A percentile compares a stretch with the other conserved stretches of the same genome.
Evolutionary conservation across 371 early-diverging fungal species (phyloP).

Genomic region (Mortierella sp.): DNA sequence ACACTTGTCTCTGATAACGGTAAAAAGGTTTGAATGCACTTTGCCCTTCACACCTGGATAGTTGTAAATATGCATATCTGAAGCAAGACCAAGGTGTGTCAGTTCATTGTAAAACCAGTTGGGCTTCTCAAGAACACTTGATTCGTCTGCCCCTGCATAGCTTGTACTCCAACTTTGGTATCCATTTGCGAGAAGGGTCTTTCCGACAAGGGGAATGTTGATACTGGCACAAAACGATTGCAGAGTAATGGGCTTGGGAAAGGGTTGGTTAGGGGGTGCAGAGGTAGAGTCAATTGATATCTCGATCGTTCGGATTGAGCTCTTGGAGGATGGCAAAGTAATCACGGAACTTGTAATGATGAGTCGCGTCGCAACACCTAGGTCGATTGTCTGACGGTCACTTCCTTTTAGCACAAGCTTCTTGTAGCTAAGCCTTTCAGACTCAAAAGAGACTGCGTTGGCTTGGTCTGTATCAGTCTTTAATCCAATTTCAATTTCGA

Average conservation of each 20-base stretch:
- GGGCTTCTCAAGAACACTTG: slow-evolving; percentile 36
- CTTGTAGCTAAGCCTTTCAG: background rate
- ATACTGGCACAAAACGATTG: slow-evolving; percentile 25
- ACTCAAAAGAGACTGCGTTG: background rate
- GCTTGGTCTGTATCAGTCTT: background rate
- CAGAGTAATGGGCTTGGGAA: slow-evolving; percentile 1
- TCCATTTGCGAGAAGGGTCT: slow-evolving; percentile 67
- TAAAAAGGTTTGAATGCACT: slow-evolving; percentile 68
- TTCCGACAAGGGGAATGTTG: slow-evolving; percentile 23
- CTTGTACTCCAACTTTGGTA: slow-evolving; percentile 70
- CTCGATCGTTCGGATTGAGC: slow-evolving; percentile 30
- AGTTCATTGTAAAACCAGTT: slow-evolving; percentile 54
- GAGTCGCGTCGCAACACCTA: slow-evolving; percentile 1
- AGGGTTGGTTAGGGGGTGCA: background rate
- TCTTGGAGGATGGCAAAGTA: background rate
- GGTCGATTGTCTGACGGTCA: slow-evolving; percentile 1
- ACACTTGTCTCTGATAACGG: slow-evolving; percentile 64
- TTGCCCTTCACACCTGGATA: slow-evolving; percentile 65
- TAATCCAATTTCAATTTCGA: slow-evolving; percentile 21
- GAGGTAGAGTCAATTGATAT: slow-evolving; percentile 17
- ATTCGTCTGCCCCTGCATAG: slow-evolving; percentile 45
- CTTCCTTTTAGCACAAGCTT: slow-evolving; percentile 2
- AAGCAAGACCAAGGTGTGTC: slow-evolving; percentile 35
- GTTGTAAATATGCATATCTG: slow-evolving; percentile 67
- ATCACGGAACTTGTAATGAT: slow-evolving; percentile 11